Conservation (phyloP, 2,329 filamentous ascomycete species). For the Aureobasidium sp. region DNA sequence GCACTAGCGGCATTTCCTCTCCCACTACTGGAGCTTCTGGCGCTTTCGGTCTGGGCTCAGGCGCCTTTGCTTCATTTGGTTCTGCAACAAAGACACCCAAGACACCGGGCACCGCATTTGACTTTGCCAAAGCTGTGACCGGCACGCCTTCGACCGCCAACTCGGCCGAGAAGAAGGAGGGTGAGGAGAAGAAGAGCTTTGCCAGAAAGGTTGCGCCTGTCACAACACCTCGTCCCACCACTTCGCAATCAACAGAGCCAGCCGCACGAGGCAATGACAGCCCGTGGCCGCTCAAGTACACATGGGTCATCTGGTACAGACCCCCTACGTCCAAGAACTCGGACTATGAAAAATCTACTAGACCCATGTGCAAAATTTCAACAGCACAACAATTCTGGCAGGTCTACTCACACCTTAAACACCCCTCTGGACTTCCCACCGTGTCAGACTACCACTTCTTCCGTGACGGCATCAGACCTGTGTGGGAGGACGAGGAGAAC, state of each 20-base stretch:
- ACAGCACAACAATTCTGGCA: slow-evolving; percentile 88
- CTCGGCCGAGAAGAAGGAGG: slow-evolving; percentile 57
- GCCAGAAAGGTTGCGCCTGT: slow-evolving; percentile 16
- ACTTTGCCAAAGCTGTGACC: slow-evolving; percentile 55
- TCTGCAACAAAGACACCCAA: slow-evolving; percentile 78
- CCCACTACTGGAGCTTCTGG: slow-evolving; percentile 69
- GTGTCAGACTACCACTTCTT: slow-evolving; percentile 98
- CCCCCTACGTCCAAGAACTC: slow-evolving; percentile 95
- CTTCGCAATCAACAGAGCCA: slow-evolving; percentile 19
- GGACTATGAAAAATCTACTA: slow-evolving; percentile 95
- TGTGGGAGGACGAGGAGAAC: slow-evolving; percentile 98
- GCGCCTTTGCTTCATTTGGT: slow-evolving; percentile 94
- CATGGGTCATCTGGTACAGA: slow-evolving; percentile 96
- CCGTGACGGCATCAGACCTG: slow-evolving; percentile 89
- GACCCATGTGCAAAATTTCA: slow-evolving; percentile 72
- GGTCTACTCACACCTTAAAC: slow-evolving; percentile 82
- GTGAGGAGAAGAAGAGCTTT: slow-evolving; percentile 34
- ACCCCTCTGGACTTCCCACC: slow-evolving; percentile 76
- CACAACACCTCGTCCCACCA: slow-evolving; percentile 11
- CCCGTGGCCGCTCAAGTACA: slow-evolving; percentile 60
- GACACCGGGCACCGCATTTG: slow-evolving; percentile 71
- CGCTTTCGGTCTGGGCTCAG: slow-evolving; percentile 88
- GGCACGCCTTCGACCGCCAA: slow-evolving; percentile 42
- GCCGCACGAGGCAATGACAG: slow-evolving; percentile 31
- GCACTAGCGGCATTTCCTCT: slow-evolving; percentile 58